Conservation (phyloP, 352 stramenopile species). For the Phytopythium montanum region DNA sequence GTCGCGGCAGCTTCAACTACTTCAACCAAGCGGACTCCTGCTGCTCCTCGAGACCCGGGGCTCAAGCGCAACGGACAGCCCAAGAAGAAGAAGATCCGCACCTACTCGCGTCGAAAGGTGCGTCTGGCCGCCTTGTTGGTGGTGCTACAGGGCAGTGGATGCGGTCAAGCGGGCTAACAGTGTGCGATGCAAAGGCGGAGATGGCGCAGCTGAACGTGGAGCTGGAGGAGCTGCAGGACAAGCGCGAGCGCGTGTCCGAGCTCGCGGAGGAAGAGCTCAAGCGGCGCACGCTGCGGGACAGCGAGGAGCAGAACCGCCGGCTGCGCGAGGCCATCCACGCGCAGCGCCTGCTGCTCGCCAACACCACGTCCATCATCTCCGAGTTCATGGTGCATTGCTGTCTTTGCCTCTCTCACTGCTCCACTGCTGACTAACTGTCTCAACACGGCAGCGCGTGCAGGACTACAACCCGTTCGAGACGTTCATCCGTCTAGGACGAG, state of each 20-base stretch:
- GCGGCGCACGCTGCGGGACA: neutral
- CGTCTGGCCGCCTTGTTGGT: too few relatives aligned
- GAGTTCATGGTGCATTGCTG: slow-evolving; percentile 17
- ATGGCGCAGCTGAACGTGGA: slow-evolving; percentile 20
- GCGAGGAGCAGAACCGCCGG: slow-evolving; percentile 15
- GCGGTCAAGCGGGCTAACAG: neutral
- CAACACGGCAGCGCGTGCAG: slow-evolving; percentile 11
- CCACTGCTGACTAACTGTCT: neutral
- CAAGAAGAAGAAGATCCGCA: slow-evolving; percentile 17
- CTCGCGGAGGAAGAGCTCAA: slow-evolving; percentile 13
- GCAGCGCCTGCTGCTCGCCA: slow-evolving; percentile 20
- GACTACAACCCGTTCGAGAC: slow-evolving; percentile 21
- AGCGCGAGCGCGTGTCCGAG: slow-evolving; percentile 9
- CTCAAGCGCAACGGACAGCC: slow-evolving; percentile 7
- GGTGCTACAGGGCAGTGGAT: neutral
- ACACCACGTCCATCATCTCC: slow-evolving; percentile 16
- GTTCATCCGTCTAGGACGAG: slow-evolving; percentile 14
- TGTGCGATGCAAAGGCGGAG: slow-evolving; percentile 11
- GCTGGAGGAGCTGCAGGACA: slow-evolving; percentile 13
- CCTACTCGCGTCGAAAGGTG: slow-evolving; percentile 26
- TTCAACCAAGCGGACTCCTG: neutral
- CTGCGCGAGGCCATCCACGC: slow-evolving; percentile 21
- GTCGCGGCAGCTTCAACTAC: neutral
- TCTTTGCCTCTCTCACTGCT: slow-evolving; percentile 1
- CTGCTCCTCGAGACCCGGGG: neutral